Conservation (phyloP, 192 early-diverging fungal genomes). For the Kappamyces sp. region DNA sequence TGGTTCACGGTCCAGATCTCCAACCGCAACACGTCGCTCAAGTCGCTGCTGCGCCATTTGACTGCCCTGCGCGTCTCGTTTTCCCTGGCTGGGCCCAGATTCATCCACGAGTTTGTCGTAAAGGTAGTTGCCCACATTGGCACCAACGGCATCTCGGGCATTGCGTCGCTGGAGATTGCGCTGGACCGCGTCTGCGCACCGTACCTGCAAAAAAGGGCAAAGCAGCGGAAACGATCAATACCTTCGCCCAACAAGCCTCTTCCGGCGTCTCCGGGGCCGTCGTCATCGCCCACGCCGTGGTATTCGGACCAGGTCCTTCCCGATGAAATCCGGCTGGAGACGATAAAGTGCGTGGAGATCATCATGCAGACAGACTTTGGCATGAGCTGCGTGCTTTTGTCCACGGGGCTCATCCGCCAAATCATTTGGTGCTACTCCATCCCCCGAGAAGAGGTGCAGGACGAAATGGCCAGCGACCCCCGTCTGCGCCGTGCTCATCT, state of each 20-base stretch:
- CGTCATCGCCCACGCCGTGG: not conserved
- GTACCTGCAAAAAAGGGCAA: not conserved
- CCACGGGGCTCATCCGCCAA: conserved; percentile 3
- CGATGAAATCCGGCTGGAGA: conserved; percentile 13
- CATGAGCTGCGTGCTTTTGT: conserved; percentile 3
- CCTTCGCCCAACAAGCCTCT: not conserved
- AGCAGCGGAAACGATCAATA: not conserved
- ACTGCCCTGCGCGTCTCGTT: conserved; percentile 25
- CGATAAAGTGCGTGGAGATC: conserved; percentile 2
- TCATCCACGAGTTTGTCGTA: conserved; percentile 19
- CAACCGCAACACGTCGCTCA: conserved; percentile 31
- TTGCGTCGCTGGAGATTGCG: conserved; percentile 22
- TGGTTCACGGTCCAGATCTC: conserved; percentile 19
- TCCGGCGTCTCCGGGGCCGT: not conserved
- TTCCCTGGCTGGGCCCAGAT: conserved; percentile 14
- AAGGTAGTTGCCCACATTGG: conserved; percentile 18
- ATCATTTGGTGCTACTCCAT: conserved; percentile 11
- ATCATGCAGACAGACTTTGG: conserved; percentile 8
- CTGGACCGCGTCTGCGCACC: conserved; percentile 22
- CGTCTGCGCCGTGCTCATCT: not conserved
- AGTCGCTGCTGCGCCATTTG: conserved; percentile 26
- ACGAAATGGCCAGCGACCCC: not conserved
- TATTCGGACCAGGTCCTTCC: conserved; percentile 7
- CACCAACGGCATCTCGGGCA: conserved; percentile 15
- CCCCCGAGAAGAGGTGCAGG: not conserved